Evolutionary conservation across 805 yeast genomes (phyloP).

Genomic region (Barnettozyma vustinii): DNA sequence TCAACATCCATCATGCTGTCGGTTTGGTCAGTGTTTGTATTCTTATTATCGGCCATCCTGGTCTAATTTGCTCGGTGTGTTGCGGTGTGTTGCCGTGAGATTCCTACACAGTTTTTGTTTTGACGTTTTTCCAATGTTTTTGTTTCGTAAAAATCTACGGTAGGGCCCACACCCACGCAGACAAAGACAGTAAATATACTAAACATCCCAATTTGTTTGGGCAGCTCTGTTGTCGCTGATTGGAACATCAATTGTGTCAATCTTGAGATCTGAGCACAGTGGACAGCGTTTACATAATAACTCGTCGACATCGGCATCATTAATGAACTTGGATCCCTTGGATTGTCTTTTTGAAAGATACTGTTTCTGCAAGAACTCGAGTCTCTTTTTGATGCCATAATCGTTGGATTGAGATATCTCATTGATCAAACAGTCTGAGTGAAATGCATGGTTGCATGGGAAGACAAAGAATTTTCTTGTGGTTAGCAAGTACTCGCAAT

Average conservation of each 20-base stretch:
- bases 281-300: slow-evolving; percentile 62
- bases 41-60: neutral
- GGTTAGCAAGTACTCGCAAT: slow-evolving; percentile 66
- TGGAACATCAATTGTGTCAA: slow-evolving; percentile 63
- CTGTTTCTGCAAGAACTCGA: slow-evolving; percentile 43
- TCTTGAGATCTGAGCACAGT: slow-evolving; percentile 69
- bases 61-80: neutral
- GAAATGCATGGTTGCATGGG: slow-evolving; percentile 89
- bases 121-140: neutral
- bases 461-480: slow-evolving; percentile 71
- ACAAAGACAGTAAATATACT: too few relatives aligned
- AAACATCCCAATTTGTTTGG: slow-evolving; percentile 41
- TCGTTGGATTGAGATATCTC: slow-evolving; percentile 57
- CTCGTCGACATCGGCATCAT: slow-evolving; percentile 47
- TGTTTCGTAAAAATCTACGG: neutral
- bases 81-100: too few relatives aligned
- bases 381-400: slow-evolving; percentile 56
- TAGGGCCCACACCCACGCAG: neutral
- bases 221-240: slow-evolving; percentile 38
- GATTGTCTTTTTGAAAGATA: slow-evolving; percentile 25
- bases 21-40: neutral
- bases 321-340: slow-evolving; percentile 24
- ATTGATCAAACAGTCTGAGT: slow-evolving; percentile 78
- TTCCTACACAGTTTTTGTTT: neutral
- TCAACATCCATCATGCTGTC: slow-evolving; percentile 20